Base-by-base conservation (phyloP, 306 rosid species). In the Carpinus fangiana region DNA sequence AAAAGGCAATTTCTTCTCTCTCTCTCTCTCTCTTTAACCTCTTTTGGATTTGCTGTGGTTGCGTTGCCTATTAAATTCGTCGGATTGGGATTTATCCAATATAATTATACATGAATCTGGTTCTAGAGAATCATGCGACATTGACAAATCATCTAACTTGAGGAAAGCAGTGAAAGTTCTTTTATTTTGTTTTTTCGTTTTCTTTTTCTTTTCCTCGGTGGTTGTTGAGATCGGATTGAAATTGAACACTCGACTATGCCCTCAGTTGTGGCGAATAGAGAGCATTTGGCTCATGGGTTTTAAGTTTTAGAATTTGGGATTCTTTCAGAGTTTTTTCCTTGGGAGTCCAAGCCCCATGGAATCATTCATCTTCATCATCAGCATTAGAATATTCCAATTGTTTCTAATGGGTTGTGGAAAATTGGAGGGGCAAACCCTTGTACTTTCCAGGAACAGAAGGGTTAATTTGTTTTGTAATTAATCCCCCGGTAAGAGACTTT, bases 1-100 rank as follows among this genome's bases (percentile, higher is more conserved):
- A 90, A 66, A 93, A 90, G 89, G 99, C 70, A 38, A 65, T 28
- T 54, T 56, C 17, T 48, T 17, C n/a, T 8, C 8, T 43, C 12
- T 41, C 16, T 75, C 52, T 26, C 41, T 13, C 7, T 10, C 8
- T 16, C 46, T 31, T 41, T 16, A 4, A 31, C 13, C 28, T 56
- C 4, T 20, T 20, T 20, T 7, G 12, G n/a, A 16, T 53, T 53
- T 53, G 59, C 59, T 18, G 6, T 17, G 20, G 57, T 17, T 53
- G 20, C 57, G 2, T 53, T 53, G 20, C 57, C 57, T 53, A 53
- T 1, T 53, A 17, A 53, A 53, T 53, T 53, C 57, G 3, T 53
- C 21, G 16, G 20, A 18, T 53, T 4, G 57, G 20, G 57, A 4
- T 53, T 14, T 17, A 53, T 16, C 57, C 8, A 50, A 50, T 16